Evolutionary conservation across 2,329 filamentous ascomycete genomes (phyloP).

Genomic region (Fusarium austroafricanum): DNA sequence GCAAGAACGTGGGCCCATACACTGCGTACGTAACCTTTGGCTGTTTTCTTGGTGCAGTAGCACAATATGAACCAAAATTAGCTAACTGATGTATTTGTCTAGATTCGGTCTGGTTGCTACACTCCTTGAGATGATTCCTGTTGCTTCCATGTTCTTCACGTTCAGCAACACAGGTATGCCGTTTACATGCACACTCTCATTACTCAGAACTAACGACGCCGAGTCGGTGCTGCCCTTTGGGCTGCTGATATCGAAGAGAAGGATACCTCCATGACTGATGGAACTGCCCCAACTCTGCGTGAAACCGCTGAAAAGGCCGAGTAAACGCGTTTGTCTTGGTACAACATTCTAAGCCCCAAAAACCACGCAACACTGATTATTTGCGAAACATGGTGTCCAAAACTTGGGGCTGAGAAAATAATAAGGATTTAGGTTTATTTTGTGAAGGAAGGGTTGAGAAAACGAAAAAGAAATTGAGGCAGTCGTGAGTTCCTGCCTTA

Average conservation of each 20-base stretch:
- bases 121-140: constrained; percentile 84
- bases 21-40: constrained; percentile 71
- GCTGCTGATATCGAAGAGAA: constrained; percentile 83
- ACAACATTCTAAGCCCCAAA: constrained; percentile 1
- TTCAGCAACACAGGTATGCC: constrained; percentile 83
- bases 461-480: neutral
- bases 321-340: constrained; percentile 41
- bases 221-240: constrained; percentile 93
- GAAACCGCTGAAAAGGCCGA: constrained; percentile 63
- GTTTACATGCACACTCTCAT: neutral
- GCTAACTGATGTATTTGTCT: constrained; percentile 23
- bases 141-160: constrained; percentile 84
- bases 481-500: neutral
- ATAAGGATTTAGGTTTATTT: neutral
- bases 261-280: constrained; percentile 60
- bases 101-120: constrained; percentile 82
- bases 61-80: constrained; percentile 12
- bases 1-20: constrained; percentile 79
- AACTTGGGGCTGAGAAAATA: neutral
- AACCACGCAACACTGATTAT: constrained; percentile 6
- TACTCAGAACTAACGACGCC: constrained; percentile 15
- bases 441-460: neutral
- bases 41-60: constrained; percentile 6
- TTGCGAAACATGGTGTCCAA: constrained; percentile 11
- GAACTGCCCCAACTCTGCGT: constrained; percentile 63